phyloP scores from a whole-genome alignment of 805 yeast genomes.

The Suhomyces xylopsoci region DNA sequence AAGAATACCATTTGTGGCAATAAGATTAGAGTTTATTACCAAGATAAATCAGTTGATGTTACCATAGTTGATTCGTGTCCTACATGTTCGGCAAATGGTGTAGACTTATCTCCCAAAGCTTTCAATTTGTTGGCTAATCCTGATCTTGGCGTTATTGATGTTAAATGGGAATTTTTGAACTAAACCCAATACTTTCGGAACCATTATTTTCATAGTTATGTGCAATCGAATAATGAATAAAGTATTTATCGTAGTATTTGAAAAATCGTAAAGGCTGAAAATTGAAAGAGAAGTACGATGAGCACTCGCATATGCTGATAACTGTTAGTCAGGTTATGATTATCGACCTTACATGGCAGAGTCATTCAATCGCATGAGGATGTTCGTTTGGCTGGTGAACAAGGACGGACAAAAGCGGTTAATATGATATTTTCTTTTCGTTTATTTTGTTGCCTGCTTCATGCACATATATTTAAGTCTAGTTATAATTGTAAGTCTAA shows the following conservation, averaged over 20 bases:
- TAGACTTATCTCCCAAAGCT: constrained; percentile 61
- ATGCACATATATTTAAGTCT: neutral
- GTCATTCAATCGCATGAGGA: neutral
- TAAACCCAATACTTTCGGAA: neutral
- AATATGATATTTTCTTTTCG: neutral
- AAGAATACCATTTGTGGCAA: constrained; percentile 47
- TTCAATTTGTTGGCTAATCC: constrained; percentile 49
- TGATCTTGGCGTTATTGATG: constrained; percentile 49
- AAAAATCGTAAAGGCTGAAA: neutral
- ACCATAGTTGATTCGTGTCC: constrained; percentile 55
- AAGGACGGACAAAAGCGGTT: too few species aligned
- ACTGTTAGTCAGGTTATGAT: neutral
- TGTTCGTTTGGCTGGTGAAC: neutral
- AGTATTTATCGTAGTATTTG: neutral
- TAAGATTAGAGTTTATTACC: constrained; percentile 42
- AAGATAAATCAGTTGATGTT: constrained; percentile 51
- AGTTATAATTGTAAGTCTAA: neutral
- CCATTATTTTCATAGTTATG: neutral
- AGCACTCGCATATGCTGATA: neutral
- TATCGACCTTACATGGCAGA: neutral
- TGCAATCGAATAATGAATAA: neutral
- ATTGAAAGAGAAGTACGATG: neutral
- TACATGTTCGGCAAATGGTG: constrained; percentile 46
- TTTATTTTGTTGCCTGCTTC: neutral
- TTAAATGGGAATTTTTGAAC: constrained; percentile 44